Evolutionary conservation across 2,329 filamentous ascomycete species (phyloP), one percentile per base, ranked within the genome.

Genomic region (Alternaria arbusti): DNA sequence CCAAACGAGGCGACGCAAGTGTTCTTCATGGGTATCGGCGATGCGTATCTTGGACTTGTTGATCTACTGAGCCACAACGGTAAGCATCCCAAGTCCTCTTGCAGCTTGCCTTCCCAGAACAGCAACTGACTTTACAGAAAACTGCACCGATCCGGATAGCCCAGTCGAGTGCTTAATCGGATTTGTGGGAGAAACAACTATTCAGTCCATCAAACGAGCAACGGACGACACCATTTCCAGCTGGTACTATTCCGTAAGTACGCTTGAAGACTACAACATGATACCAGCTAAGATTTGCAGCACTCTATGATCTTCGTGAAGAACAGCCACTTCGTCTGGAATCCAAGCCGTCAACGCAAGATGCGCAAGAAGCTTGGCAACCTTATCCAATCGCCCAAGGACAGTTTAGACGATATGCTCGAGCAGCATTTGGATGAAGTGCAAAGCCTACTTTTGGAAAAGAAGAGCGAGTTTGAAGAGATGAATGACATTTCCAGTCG

Each of bases 1-100:
- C 89, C 90, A 54, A 86, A 84, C 59, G 84, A 90, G 3, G 85
- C 87, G 0, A 89, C 90, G 6, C 88, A 95, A 56, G 88, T 98
- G 15, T 92, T 97, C 75, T 84, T 99, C 22, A 85, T 99, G 75
- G 95, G 96, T 0, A 89, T 97, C 2, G 96, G 96, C n/a, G 90
- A 93, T 71, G 92, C 96, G 2, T 97, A 96, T 74, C 84, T 91
- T 4, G 94, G 93, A 2, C 87, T 97, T 51, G 90, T 96, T 61
- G 87, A 94, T 60, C 87, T 98, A 6, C 84, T 98, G 6, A 90
- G 90, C 10, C 90, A 90, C 70, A 86, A 93, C 82, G 89, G 92
- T 92, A 84, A 62, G 79, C 30, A 56, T 9, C 12, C 46, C 9
- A 20, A 8, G 7, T 32, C 25, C 12, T 22, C 23, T n/a, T 12